A percentile compares a stretch with the other conserved stretches of the same genome.
phyloP scores from a whole-genome alignment of 176 grass and related monocot species.

The Phoenix roebelenii region DNA sequence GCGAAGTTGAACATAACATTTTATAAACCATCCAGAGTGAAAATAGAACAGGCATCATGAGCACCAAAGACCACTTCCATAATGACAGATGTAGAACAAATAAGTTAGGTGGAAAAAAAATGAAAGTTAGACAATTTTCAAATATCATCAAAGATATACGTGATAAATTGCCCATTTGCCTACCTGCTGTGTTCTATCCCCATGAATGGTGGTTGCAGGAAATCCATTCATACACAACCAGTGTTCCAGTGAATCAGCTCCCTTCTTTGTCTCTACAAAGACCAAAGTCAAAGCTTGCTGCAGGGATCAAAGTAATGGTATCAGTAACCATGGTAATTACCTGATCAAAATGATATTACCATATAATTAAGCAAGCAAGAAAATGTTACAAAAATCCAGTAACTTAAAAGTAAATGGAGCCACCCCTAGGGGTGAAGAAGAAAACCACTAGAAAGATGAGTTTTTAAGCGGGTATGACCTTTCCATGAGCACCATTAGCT shows the following conservation, averaged over 20 bases:
- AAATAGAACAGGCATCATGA: too few species aligned
- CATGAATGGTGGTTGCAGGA: conserved; percentile 94
- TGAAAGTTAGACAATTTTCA: too few species aligned
- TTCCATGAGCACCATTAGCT: conserved; percentile 24
- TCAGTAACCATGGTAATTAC: neutral
- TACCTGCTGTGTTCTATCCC: conserved; percentile 84
- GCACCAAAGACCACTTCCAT: too few species aligned
- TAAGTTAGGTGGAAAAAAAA: too few species aligned
- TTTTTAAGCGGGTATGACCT: neutral
- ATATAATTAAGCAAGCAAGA: neutral
- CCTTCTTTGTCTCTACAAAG: conserved; percentile 94
- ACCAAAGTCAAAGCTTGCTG: conserved; percentile 83
- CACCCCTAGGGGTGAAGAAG: too few species aligned
- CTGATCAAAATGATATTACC: neutral
- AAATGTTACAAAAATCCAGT: neutral
- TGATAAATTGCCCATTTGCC: neutral
- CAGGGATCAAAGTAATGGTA: conserved; percentile 19
- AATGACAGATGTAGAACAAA: too few species aligned
- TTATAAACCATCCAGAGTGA: too few species aligned
- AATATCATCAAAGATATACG: too few species aligned
- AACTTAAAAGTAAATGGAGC: too few species aligned
- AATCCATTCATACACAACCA: conserved; percentile 87
- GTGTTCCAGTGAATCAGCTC: conserved; percentile 86
- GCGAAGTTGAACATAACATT: too few species aligned
- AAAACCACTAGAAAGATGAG: too few species aligned